A percentile compares a stretch with the other conserved stretches of the same genome.
phyloP scores from a whole-genome alignment of 2,329 filamentous ascomycete species.

The Penicillium verrucosum region DNA sequence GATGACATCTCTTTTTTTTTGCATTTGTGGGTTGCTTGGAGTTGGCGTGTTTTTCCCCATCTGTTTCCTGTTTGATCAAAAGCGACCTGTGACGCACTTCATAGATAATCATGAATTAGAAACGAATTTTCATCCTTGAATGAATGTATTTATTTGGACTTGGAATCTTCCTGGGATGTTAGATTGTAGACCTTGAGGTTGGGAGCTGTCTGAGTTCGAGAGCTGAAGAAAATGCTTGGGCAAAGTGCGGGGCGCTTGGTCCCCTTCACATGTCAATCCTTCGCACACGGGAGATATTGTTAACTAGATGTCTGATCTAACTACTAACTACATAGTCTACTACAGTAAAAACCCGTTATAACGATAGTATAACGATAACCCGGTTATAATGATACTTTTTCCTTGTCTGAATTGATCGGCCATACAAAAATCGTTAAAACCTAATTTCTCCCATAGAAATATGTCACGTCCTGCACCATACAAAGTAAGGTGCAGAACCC shows the following conservation, averaged over 20 bases:
- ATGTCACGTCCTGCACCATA: no score
- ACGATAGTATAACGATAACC: no score
- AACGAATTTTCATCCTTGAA: constrained; percentile 17
- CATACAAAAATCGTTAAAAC: no score
- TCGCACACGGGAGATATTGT: no score
- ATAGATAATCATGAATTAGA: constrained; percentile 30
- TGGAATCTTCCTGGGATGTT: neutral
- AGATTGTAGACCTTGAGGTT: neutral
- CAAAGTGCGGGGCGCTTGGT: neutral
- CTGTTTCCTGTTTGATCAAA: constrained; percentile 14
- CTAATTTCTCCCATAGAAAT: no score
- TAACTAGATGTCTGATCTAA: no score
- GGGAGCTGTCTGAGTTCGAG: no score
- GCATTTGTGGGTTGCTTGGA: constrained; percentile 25
- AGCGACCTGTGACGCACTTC: constrained; percentile 17
- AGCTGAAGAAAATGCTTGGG: neutral
- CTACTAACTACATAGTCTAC: no score
- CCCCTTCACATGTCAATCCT: neutral
- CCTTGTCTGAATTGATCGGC: no score
- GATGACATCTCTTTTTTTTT: constrained; percentile 19
- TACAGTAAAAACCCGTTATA: no score
- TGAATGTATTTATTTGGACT: neutral
- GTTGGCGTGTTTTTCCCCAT: constrained; percentile 13
- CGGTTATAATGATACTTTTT: no score
- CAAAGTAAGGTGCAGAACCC: no score